Percentiles rank a stretch among this genome's conserved stretches.
These are phyloP conservation scores for Luffa acutangula DNA, from an alignment of 306 rosid species.

Conservation along the genomic window DNA sequence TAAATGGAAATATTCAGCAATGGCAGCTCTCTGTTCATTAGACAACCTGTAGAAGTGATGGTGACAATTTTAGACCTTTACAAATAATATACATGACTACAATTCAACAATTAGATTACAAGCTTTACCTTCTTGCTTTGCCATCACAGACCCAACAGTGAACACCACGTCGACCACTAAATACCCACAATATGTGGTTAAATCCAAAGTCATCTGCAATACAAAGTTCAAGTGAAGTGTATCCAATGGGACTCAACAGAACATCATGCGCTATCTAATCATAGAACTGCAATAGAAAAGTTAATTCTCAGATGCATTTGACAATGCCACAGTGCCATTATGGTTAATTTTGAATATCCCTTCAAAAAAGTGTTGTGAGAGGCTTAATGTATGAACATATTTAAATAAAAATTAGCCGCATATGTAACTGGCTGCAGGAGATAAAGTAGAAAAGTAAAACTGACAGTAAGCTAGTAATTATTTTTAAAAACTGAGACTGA, in stretches of 20 bases:
- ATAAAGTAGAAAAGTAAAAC: background rate
- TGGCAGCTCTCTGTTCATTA: constrained; percentile 72
- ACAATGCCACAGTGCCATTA: background rate
- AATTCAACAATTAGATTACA: background rate
- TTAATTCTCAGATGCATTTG: background rate
- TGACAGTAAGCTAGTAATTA: background rate
- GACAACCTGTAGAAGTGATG: constrained; percentile 44
- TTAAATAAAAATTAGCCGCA: background rate
- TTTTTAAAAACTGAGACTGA: background rate
- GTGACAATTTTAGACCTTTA: constrained; percentile 5
- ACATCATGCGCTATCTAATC: background rate
- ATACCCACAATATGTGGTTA: constrained; percentile 82
- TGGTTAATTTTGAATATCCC: background rate
- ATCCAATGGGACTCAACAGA: background rate
- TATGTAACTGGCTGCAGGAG: background rate
- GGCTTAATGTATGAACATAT: background rate
- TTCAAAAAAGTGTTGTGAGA: background rate
- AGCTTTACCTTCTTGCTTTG: constrained; percentile 70
- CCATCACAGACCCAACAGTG: constrained; percentile 96
- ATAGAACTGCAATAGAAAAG: background rate
- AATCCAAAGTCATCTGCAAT: constrained; percentile 80
- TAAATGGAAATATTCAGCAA: constrained; percentile 81
- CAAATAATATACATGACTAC: background rate
- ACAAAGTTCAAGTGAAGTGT: constrained; percentile 3
- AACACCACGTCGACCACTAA: constrained; percentile 93